Evolutionary conservation across 2,329 filamentous ascomycete genomes (phyloP).

Genomic region (Phialophora tarda): DNA sequence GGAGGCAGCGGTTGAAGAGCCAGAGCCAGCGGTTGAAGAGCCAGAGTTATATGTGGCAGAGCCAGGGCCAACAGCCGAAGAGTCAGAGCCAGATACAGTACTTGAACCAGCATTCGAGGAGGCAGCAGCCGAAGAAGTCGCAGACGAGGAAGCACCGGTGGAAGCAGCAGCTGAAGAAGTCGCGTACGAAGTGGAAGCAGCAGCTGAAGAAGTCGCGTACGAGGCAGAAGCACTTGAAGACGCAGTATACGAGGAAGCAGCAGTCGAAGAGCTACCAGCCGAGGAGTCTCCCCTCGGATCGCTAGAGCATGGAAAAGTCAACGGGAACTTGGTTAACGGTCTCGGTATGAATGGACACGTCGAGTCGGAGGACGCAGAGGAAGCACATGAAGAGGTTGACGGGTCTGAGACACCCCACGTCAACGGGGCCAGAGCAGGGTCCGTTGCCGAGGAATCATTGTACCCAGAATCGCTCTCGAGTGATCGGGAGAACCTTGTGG

Average conservation of each 20-base stretch:
- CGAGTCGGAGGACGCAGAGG: conserved; percentile 7
- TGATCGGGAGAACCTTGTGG: conserved; percentile 1
- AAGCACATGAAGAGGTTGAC: background rate
- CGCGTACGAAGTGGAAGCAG: background rate
- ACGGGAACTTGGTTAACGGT: background rate
- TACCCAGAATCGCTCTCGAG: conserved; percentile 1
- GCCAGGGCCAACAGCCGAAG: background rate
- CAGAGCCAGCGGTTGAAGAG: background rate
- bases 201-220: background rate
- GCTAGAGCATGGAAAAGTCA: background rate
- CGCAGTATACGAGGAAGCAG: background rate
- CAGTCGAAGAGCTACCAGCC: background rate
- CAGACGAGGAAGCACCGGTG: background rate
- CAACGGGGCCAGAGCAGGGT: background rate
- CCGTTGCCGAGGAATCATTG: background rate
- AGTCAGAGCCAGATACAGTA: background rate
- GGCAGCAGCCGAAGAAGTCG: background rate
- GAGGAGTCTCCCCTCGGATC: background rate
- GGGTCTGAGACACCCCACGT: conserved; percentile 10
- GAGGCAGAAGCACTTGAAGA: background rate
- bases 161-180: too few species aligned
- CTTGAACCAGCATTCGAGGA: background rate
- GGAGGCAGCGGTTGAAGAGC: background rate
- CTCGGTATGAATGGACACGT: background rate
- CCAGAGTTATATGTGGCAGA: background rate